Conservation (phyloP, 192 early-diverging fungal genomes). For the Oehlia diaphana region DNA sequence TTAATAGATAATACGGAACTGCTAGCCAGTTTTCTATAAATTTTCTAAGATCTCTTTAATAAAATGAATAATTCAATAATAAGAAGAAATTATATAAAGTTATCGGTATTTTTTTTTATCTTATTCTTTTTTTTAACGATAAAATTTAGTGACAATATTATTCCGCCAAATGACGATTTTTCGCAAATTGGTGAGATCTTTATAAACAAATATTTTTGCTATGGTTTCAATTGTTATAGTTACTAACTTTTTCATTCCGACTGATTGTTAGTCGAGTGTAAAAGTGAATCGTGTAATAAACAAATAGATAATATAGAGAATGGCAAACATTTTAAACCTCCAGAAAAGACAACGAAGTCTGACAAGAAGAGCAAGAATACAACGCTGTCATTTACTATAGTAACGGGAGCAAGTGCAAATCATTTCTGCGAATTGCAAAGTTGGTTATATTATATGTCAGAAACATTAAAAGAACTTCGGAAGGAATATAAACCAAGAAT, state of each 20-base stretch:
- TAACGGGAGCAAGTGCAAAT: conserved; percentile 10
- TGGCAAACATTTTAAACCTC: no score
- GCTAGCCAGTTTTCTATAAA: no score
- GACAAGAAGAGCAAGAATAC: neutral
- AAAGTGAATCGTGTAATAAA: neutral
- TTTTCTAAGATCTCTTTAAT: no score
- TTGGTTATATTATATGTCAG: neutral
- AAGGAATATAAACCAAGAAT: conserved; percentile 28
- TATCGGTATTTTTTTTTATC: neutral
- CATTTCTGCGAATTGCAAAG: conserved; percentile 10
- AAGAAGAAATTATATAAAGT: neutral
- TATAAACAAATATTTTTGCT: neutral
- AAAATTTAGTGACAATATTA: neutral
- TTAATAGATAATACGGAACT: no score
- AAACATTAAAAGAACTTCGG: neutral
- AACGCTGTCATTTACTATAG: neutral
- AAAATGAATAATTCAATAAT: no score
- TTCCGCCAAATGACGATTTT: neutral
- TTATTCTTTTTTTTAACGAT: neutral
- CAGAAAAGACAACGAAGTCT: no score
- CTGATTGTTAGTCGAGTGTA: neutral
- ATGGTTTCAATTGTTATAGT: no score
- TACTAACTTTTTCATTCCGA: neutral
- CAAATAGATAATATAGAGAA: no score
- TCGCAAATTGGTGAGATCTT: neutral